phyloP scores from a whole-genome alignment of 2,329 filamentous ascomycete genomes.

The Diaporthe sp. region DNA sequence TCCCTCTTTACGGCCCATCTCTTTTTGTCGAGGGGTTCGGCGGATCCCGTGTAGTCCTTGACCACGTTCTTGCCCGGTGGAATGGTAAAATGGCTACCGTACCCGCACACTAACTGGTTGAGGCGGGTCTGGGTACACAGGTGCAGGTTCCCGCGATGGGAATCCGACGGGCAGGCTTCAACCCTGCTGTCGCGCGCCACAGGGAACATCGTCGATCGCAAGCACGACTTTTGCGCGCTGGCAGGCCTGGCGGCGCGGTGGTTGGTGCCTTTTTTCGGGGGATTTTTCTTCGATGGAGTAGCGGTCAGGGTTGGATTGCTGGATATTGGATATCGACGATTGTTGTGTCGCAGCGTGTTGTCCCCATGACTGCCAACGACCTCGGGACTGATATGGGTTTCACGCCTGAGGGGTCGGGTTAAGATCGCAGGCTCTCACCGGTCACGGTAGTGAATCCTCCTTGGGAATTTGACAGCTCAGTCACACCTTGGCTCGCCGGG shows the following conservation, averaged over 20 bases:
- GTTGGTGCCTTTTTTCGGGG: constrained; percentile 5
- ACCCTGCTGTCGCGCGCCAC: background rate
- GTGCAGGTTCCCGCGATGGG: constrained; percentile 7
- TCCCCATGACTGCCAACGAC: background rate
- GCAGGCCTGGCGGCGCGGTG: background rate
- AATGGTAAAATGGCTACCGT: constrained; percentile 37
- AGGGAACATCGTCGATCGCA: background rate
- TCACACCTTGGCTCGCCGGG: constrained; percentile 11
- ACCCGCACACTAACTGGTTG: constrained; percentile 29
- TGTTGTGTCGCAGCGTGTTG: background rate
- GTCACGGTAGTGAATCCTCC: constrained; percentile 17
- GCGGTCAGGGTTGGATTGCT: background rate
- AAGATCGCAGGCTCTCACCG: constrained; percentile 11
- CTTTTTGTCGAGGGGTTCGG: constrained; percentile 23
- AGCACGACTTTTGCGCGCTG: background rate
- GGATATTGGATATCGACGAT: background rate
- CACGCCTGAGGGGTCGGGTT: constrained; percentile 18
- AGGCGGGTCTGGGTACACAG: constrained; percentile 7
- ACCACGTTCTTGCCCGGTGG: constrained; percentile 15
- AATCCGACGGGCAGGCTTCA: background rate
- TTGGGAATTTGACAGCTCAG: constrained; percentile 9
- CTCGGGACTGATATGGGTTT: no score
- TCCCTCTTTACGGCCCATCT: no score
- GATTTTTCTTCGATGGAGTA: background rate
- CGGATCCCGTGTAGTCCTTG: constrained; percentile 30